Base-by-base conservation (phyloP, 1,284 basidiomycete genomes). In the Earliella scabrosa region DNA sequence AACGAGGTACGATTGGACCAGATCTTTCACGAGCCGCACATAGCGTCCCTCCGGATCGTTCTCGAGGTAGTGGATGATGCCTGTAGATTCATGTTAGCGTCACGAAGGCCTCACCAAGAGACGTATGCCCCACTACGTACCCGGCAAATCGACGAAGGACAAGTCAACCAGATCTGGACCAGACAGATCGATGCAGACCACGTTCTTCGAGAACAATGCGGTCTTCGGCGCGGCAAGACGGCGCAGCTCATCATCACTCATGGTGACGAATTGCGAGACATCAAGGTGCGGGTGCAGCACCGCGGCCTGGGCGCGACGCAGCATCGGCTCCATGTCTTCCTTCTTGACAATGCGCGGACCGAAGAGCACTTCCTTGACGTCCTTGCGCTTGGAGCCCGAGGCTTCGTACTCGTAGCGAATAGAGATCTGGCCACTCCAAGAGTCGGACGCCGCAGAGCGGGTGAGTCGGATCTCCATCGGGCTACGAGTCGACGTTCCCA, bases 11-110 rank as follows among this genome's bases (percentile, higher is more conserved):
- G 66, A 68, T 27, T 68, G 71, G 0, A 80, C 81, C 1, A 87
- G 71, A 8, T 74, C 51, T 55, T 70, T 70, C 10, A 86, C 79
- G 9, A 83, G 59, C 0, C 73, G 60, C 9, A 87, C 75, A 9
- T 7, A 13, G 6, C 13, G 6, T 6, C 29, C 29, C 29, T 31
- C 29, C 0, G 74, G 66, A 0, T 72, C 68, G 5, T 67, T 50
- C 0, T 76, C 69, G 3, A 76, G 80, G 31, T 85, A 83, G 48
- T 85, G 81, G n/a, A 86, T 82, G 24, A 86, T 68, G 0, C 82
- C 85, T 85, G 23, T 50, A 4, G 23, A 18, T 7, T 14, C 5
- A 13, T 13, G 10, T 2, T 20, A 45, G 44, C 8, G 20, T 3
- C 51, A 13, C 7, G 6, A 31, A 7, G 29, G 7, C 13, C 24